A percentile compares a stretch with the other conserved stretches of the same genome.
Evolutionary conservation across 495 filamentous ascomycete genomes (phyloP).

Genomic region (Penicillium waksmanii): DNA sequence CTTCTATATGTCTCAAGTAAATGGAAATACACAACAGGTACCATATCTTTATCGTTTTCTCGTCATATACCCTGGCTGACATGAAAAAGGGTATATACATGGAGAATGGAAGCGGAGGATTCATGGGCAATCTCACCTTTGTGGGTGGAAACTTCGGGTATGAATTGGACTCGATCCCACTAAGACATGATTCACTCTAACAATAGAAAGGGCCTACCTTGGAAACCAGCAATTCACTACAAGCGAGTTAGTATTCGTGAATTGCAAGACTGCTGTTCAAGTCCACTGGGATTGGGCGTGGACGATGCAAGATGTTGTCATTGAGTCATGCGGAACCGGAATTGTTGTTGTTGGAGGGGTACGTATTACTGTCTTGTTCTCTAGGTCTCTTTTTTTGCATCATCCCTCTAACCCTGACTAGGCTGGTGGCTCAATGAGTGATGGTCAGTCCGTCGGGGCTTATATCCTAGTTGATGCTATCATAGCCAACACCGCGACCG

Average conservation of each 20-base stretch:
- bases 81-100: slow-evolving; percentile 49
- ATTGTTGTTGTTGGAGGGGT: background rate
- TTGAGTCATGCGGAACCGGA: slow-evolving; percentile 4
- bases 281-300: slow-evolving; percentile 63
- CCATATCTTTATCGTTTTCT: no score
- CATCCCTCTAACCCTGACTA: background rate
- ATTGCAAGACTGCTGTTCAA: slow-evolving; percentile 52
- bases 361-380: background rate
- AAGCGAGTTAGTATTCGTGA: slow-evolving; percentile 50
- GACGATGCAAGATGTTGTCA: slow-evolving; percentile 17
- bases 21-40: no score
- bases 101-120: slow-evolving; percentile 46
- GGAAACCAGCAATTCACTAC: slow-evolving; percentile 61
- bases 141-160: slow-evolving; percentile 30
- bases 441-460: slow-evolving; percentile 61
- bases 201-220: slow-evolving; percentile 39
- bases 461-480: slow-evolving; percentile 69
- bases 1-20: slow-evolving; percentile 45
- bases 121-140: slow-evolving; percentile 50
- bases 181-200: background rate
- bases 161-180: background rate
- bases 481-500: slow-evolving; percentile 63
- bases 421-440: slow-evolving; percentile 20
- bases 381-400: no score
- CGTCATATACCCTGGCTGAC: slow-evolving; percentile 7